Evolutionary conservation across 768 basidiomycete species (phyloP).

Genomic region (Mycena vulgaris): DNA sequence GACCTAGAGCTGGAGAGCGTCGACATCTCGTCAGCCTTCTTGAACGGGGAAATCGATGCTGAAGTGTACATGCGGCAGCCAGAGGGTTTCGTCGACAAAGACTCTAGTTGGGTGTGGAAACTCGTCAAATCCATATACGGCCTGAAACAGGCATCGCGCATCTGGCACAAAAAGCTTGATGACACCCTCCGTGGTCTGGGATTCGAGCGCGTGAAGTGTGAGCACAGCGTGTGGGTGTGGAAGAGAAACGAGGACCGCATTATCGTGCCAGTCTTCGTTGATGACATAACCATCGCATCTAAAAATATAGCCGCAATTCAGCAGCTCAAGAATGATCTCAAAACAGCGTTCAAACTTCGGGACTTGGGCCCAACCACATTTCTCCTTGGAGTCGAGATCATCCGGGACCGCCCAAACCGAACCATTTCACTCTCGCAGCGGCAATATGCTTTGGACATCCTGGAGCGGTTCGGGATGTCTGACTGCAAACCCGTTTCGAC

Average conservation of each 20-base stretch:
- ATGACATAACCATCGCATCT: constrained; percentile 41
- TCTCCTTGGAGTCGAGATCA: background rate
- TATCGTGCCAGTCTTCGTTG: constrained; percentile 49
- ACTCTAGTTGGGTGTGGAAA: constrained; percentile 37
- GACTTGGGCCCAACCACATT: constrained; percentile 14
- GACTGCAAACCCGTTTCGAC: constrained; percentile 2
- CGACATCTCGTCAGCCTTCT: constrained; percentile 52
- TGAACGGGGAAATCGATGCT: constrained; percentile 47
- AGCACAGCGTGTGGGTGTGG: constrained; percentile 47
- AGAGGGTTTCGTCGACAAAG: constrained; percentile 41
- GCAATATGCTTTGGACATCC: constrained; percentile 2
- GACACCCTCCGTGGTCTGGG: constrained; percentile 41
- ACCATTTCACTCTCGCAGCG: constrained; percentile 4
- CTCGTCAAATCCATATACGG: constrained; percentile 52
- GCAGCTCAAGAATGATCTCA: constrained; percentile 43
- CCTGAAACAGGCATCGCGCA: constrained; percentile 48
- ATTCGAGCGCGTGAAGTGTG: constrained; percentile 41
- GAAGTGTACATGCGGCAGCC: constrained; percentile 53
- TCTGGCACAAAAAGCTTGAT: constrained; percentile 45
- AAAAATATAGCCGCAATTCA: constrained; percentile 36
- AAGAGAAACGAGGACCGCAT: constrained; percentile 32
- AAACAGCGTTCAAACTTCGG: constrained; percentile 2
- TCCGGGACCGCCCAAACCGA: background rate
- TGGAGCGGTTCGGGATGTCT: background rate
- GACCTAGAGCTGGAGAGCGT: constrained; percentile 49